Evolutionary conservation across 2,329 filamentous ascomycete species (phyloP), one percentile per base, ranked within the genome.

Genomic region (Xylariaceae sp.): DNA sequence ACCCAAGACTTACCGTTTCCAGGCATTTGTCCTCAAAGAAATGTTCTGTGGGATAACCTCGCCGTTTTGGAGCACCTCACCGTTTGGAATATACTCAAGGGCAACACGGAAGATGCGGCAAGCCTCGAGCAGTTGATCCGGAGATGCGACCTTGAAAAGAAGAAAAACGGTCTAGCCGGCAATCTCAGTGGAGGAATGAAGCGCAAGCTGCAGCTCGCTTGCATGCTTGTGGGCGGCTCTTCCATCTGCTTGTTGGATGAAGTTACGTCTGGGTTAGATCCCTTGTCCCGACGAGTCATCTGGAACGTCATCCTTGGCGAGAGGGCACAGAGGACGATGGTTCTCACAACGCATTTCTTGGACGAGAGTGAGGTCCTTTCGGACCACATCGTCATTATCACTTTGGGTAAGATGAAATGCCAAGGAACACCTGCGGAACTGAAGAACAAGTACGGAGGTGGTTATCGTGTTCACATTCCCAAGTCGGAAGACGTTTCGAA

Each of bases 191-290:
- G 85, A 9, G 85, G 85, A 1, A 85, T 88, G 63, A 89, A 88
- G 64, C 70, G 85, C 35, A 89, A 89, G 57, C 68, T 88, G 6
- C 85, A 89, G 59, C 68, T 89, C 4, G 84, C 83, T 1, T 85
- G 88, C 72, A 88, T 88, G 83, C 79, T 89, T 46, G 85, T 83
- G 2, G 85, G 85, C 37, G 85, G 83, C 7, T 85, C 81, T 34
- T 75, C 74, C 15, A 74, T 89, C 3, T 89, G 85, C 59, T 82
- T 83, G 52, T 75, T 52, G 11, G 85, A 89, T 49, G 85, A 89
- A 58, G 84, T 88, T 4, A 84, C 79, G 8, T 85, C 79, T 34
- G 85, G 85, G 8, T 67, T 89, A 9, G 85, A 89, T 59, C 84
- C 85, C 1, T 64, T 89, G 0, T 85, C 81, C 8, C 70, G 85